Base-by-base conservation (phyloP, 1,139 yeast genomes). In the Saccharomyces hybrid region DNA sequence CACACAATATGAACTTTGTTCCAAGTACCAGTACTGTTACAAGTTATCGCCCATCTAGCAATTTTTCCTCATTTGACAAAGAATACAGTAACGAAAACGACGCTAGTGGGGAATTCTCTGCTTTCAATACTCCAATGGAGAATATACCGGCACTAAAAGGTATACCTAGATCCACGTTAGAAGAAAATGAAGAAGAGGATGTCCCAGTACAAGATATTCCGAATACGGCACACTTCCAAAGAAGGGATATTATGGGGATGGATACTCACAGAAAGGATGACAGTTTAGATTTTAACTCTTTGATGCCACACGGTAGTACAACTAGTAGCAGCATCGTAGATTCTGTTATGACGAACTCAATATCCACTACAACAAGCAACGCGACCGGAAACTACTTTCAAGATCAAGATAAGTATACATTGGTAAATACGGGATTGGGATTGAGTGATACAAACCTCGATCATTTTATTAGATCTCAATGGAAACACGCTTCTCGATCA, bases 291-390 rank as follows among this genome's bases (percentile, higher is more conserved):
- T n/a, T 32, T 7, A 32, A 14, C 38, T 32, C 38, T 7, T 49
- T 52, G 31, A 46, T 60, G 25, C 57, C 58, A 25, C 58, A 56
- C 41, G 62, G 60, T 26, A 59, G 63, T 9, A 62, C 63, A 46
- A 56, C 60, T 9, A 59, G 62, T 30, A 65, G 67, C 51, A 65
- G 63, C 38, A 63, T 60, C 13, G 54, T 61, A 48, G 65, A 61
- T 16, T 64, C 67, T 1, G 47, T 65, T n/a, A 57, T 62, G 58
- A 59, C 63, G 3, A 63, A 57, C 38, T 63, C 66, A 5, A 56
- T 60, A 13, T 61, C 64, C 14, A 58, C 66, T 5, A 54, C 60
- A 14, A 52, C 56, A 16, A 56, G 56, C 28, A 55, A 52, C 32
- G 53, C 51, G 14, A 34, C 50, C 42, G 38, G 38, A n/a, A 32